phyloP scores from a whole-genome alignment of 2,329 filamentous ascomycete genomes.

The Akanthomyces lecanii region DNA sequence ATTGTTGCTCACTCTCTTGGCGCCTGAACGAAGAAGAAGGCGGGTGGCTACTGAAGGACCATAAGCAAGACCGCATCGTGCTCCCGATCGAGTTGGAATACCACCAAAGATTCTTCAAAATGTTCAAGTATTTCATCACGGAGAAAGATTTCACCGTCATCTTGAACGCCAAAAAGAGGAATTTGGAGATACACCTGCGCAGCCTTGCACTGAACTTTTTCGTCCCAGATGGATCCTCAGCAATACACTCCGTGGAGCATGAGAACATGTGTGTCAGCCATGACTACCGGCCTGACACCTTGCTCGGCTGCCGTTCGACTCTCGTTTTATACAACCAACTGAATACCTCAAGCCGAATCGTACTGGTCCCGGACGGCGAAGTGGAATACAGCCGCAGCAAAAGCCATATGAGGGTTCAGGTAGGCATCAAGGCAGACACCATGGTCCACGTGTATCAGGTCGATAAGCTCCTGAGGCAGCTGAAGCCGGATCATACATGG shows the following conservation, averaged over 20 bases:
- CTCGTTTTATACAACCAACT: background rate
- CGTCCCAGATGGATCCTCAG: background rate
- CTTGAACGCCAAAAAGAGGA: background rate
- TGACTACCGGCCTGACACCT: background rate
- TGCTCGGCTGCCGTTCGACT: background rate
- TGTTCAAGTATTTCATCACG: background rate
- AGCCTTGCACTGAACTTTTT: background rate
- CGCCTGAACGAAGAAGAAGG: background rate
- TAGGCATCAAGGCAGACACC: background rate
- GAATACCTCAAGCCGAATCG: background rate
- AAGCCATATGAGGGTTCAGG: background rate
- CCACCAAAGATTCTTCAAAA: background rate
- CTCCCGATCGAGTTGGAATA: background rate
- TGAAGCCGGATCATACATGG: conserved; percentile 47
- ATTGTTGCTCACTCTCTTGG: background rate
- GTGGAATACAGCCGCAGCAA: rapidly evolving
- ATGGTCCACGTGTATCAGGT: background rate
- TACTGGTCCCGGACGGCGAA: background rate
- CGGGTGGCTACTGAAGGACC: background rate
- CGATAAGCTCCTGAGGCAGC: background rate
- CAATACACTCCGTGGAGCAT: background rate
- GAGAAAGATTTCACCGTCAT: background rate
- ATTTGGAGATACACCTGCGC: background rate
- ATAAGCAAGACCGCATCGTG: background rate
- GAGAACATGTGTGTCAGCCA: background rate